phyloP scores from a whole-genome alignment of 1,284 basidiomycete species.

The Ceratobasidium sp. region DNA sequence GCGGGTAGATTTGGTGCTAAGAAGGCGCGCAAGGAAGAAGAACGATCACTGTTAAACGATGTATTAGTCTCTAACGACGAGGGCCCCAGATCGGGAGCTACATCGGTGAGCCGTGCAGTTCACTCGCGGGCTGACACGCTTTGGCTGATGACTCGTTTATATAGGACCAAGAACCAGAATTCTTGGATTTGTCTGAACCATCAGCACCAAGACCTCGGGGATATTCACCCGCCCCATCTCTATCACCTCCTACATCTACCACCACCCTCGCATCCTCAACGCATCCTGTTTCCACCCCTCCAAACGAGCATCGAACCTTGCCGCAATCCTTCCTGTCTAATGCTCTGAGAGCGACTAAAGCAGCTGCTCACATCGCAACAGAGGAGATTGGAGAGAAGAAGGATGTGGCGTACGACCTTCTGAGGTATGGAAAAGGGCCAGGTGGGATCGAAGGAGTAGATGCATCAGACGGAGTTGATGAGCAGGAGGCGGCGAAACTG shows the following conservation, averaged over 20 bases:
- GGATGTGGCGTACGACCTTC: constrained; percentile 36
- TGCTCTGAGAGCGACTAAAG: constrained; percentile 30
- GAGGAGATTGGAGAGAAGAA: constrained; percentile 40
- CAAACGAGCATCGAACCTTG: constrained; percentile 13
- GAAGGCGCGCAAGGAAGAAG: constrained; percentile 45
- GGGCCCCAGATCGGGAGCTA: constrained; percentile 19
- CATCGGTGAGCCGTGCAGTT: constrained; percentile 1
- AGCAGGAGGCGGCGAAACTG: constrained; percentile 56
- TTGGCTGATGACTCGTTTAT: not conserved
- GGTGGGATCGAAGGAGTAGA: constrained; percentile 27
- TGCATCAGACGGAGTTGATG: constrained; percentile 27
- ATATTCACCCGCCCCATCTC: constrained; percentile 40
- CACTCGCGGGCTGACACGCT: not conserved
- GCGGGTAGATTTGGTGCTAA: constrained; percentile 61
- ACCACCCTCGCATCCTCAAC: constrained; percentile 32
- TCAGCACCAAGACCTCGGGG: constrained; percentile 33
- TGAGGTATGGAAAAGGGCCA: constrained; percentile 27
- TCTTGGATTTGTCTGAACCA: constrained; percentile 63
- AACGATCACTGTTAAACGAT: constrained; percentile 20
- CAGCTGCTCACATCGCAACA: constrained; percentile 30
- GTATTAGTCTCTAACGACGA: constrained; percentile 28
- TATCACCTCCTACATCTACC: constrained; percentile 37
- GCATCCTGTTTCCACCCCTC: constrained; percentile 24
- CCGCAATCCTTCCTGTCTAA: constrained; percentile 36
- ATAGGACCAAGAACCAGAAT: constrained; percentile 66